Evolutionary conservation across 2,329 filamentous ascomycete genomes (phyloP).

Genomic region (Podosphaera xanthii): DNA sequence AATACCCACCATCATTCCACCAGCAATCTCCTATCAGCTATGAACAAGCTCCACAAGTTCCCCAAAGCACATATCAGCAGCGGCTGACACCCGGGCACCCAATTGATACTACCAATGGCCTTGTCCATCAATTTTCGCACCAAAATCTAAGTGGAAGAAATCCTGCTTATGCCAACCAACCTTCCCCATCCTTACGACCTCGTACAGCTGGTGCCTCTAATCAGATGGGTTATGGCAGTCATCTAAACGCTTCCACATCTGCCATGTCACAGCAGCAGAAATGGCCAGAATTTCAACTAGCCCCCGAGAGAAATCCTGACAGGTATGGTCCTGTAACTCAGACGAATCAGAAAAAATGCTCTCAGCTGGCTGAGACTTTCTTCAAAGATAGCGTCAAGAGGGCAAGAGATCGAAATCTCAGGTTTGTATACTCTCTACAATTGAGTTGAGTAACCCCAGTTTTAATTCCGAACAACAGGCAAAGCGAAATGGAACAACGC

Average conservation of each 20-base stretch:
- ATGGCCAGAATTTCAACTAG: constrained; percentile 50
- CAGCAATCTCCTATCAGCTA: constrained; percentile 22
- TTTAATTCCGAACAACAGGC: constrained; percentile 27
- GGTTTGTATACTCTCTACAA: constrained; percentile 28
- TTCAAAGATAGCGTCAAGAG: constrained; percentile 98
- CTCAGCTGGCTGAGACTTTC: constrained; percentile 60
- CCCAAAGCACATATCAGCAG: constrained; percentile 22
- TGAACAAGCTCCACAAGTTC: constrained; percentile 31
- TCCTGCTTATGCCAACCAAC: constrained; percentile 42
- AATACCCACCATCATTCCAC: constrained; percentile 23
- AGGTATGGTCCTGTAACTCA: constrained; percentile 43
- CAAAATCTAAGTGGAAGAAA: constrained; percentile 67
- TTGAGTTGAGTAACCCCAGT: neutral
- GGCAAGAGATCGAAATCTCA: constrained; percentile 81
- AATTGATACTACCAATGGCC: constrained; percentile 71
- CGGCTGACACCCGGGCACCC: constrained; percentile 31
- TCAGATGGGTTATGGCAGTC: constrained; percentile 40
- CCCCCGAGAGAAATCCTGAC: constrained; percentile 71
- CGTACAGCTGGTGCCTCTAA: constrained; percentile 54
- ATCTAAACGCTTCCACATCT: constrained; percentile 47
- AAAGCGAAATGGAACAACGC: constrained; percentile 76
- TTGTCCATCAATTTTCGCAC: constrained; percentile 90
- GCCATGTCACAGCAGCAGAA: constrained; percentile 27
- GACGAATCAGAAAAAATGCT: constrained; percentile 49
- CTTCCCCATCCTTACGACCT: constrained; percentile 52